phyloP scores from a whole-genome alignment of 2,329 filamentous ascomycete genomes.

The Arthroderma uncinatum region DNA sequence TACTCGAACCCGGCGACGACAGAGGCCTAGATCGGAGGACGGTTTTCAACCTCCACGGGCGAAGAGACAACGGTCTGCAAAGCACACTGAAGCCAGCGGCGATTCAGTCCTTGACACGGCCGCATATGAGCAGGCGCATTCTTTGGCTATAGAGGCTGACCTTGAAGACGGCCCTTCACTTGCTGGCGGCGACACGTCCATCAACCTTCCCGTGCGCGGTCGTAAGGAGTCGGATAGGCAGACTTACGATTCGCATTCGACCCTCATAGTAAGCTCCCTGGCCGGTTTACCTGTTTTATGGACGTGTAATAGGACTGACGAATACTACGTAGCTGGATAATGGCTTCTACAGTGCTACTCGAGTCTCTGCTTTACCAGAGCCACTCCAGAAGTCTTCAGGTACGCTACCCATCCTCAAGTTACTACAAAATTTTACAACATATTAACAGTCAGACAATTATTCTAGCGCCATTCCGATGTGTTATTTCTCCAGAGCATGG shows the following conservation, averaged over 20 bases:
- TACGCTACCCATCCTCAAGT: constrained; percentile 33
- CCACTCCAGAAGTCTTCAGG: constrained; percentile 57
- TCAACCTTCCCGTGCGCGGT: constrained; percentile 9
- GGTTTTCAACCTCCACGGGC: constrained; percentile 30
- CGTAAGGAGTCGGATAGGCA: background rate
- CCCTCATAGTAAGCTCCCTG: background rate
- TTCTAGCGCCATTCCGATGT: constrained; percentile 52
- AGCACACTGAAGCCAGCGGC: constrained; percentile 2
- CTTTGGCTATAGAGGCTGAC: background rate
- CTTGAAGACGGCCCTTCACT: background rate
- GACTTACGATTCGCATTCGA: background rate
- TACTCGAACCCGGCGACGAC: constrained; percentile 26
- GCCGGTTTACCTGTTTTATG: background rate
- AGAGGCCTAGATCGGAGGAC: constrained; percentile 35
- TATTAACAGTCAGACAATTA: constrained; percentile 1
- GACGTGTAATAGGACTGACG: constrained; percentile 10
- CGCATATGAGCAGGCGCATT: constrained; percentile 16
- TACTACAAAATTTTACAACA: background rate
- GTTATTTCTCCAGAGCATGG: constrained; percentile 53
- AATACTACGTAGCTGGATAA: constrained; percentile 59
- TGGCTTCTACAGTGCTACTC: constrained; percentile 72
- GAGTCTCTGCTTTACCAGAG: constrained; percentile 71
- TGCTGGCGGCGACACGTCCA: constrained; percentile 6
- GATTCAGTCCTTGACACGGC: constrained; percentile 15
- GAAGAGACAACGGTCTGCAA: constrained; percentile 37